Evolutionary conservation across 1,284 basidiomycete species (phyloP), one percentile per base, ranked within the genome.

Genomic region (Cryptococcus jaspeensis): DNA sequence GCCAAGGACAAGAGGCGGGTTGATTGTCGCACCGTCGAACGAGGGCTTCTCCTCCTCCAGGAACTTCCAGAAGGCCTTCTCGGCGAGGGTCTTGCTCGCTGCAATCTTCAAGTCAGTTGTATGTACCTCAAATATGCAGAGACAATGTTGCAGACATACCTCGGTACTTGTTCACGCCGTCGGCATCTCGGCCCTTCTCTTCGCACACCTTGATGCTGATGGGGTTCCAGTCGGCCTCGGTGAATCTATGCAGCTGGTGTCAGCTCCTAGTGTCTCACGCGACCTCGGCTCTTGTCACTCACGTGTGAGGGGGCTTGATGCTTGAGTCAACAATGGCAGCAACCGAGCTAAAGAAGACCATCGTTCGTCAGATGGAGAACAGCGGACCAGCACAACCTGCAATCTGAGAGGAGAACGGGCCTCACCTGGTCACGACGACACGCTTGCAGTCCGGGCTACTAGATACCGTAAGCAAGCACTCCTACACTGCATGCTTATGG

Each of bases 21-120:
- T 81, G 59, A 87, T 76, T 0, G 80, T 78, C 12, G 79, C 81
- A 25, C 86, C 70, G 58, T 86, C 84, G 80, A 83, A 88, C 0
- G 67, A 69, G 1, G 71, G 63, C 68, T 85, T 83, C 64, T 87
- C 75, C 54, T 83, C 78, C 50, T 84, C 79, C 55, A 83, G 77
- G 55, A 85, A 85, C 42, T 83, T 69, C 79, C 78, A 80, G 6
- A 79, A 75, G 1, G 76, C 75, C 52, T 73, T 67, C 67, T 92
- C 88, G 2, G 88, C 87, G 2, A 90, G 77, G 5, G 82, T 84
- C 79, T 91, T 90, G 59, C 65, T 68, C 8, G 70, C 69, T 44
- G 37, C 23, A 13, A 5, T 13, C 28, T n/a, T n/a, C n/a, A n/a
- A n/a, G n/a, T n/a, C n/a, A n/a, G n/a, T n/a, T n/a, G n/a, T n/a